Base-by-base conservation (phyloP, 129 eudicot genomes). In the Logfia minima region DNA sequence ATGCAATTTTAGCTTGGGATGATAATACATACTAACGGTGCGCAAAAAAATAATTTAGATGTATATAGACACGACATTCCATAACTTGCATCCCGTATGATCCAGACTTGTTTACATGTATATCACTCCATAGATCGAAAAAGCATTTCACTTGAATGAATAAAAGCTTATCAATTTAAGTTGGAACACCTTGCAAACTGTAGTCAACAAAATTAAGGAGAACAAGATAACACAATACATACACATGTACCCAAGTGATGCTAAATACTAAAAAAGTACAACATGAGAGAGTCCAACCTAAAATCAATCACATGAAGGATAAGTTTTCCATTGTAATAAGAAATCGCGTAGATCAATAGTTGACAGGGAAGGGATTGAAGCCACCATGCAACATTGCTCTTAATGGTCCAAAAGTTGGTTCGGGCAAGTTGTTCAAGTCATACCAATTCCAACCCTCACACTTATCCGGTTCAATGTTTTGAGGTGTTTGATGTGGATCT, bases 371-470 rank as follows among this genome's bases (percentile, higher is more conserved):
- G 18, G 94, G 98, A 75, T 78, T 77, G 28, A 87, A 83, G 59
- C 96, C 94, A 66, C 22, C 71, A 23, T 71, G 74, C 24, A 82
- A 81, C 83, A 86, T 80, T 32, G 28, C 78, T 39, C 81, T 84
- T 13, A 93, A 29, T 0, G 95, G 88, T 69, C 76, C 84, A 79
- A 90, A 87, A 53, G 89, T 80, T 11, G 98, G 98, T n/a, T 60
- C 67, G 0, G 98, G 98, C 5, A 90, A 90, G 77, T 87, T 70
- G n/a, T 90, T 73, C 89, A 90, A 86, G 35, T 85, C 92, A 69
- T 86, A 87, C 98, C 98, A 92, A 45, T 87, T 88, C 98, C 98
- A 93, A n/a, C 98, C 96, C 43, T 77, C 92, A 75, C 98, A 90
- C 76, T 90, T 93, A 28, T 93, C 92, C 7, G 95, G 98, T 76